Base-by-base conservation (phyloP, 2,329 filamentous ascomycete species). In the Fusarium redolens region DNA sequence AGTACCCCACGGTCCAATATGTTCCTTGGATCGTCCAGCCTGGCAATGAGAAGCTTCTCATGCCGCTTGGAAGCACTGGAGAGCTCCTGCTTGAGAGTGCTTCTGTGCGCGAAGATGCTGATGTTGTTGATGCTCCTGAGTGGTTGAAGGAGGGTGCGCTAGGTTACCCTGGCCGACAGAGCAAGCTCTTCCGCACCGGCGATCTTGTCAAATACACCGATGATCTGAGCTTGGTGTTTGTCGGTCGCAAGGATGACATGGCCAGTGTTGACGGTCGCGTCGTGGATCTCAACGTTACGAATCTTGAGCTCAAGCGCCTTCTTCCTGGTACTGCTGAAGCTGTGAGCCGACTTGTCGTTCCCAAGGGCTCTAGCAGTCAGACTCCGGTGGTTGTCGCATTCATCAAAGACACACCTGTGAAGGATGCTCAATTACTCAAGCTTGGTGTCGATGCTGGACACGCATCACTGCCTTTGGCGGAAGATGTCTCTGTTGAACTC, bases 41-140 rank as follows among this genome's bases (percentile, higher is more conserved):
- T 1, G 68, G 70, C 2, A 75, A 81, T 8, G 54, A 71, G 25
- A 61, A 74, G 35, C 47, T 71, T 1, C 75, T 82, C 5, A 66
- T 78, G 44, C 80, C 81, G 1, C 69, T 82, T 4, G 81, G 81
- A 30, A 69, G 72, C 3, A 65, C 77, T 3, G 81, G 81, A 25
- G 83, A 84, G 64, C 76, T 84, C 35, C 75, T 83, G 1, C 69
- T 86, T 11, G 83, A 83, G 56, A 82, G 82, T 0, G 25, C 18
- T 25, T 13, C 20, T 5, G 35, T 28, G 0, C 61, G 35, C 1
- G 63, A 72, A 1, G 55, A 40, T 20, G 63, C 33, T 1, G 62
- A 77, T 50, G 43, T 55, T 1, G 31, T 65, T 0, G 65, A 74
- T 20, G 51, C 73, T 10, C 77, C 77, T 1, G 73, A 68, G 30